Evolutionary conservation across 768 basidiomycete genomes (phyloP).

Genomic region (Rubroboletus pulcherrimus): DNA sequence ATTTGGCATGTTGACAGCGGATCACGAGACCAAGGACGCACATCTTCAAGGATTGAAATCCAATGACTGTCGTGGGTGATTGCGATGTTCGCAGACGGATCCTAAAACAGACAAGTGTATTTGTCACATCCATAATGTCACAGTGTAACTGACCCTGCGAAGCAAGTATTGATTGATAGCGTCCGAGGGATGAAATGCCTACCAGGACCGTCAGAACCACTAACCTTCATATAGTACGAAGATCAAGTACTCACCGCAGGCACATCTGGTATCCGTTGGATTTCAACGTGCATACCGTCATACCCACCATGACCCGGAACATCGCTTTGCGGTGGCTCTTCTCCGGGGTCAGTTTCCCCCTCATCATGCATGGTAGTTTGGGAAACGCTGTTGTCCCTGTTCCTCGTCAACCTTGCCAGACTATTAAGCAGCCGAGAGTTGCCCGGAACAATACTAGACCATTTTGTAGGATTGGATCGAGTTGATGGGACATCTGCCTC

Average conservation of each 20-base stretch:
- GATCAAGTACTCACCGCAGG: not conserved
- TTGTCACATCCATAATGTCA: too few species aligned
- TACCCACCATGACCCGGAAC: not conserved
- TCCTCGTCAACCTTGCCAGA: not conserved
- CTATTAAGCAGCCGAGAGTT: not conserved
- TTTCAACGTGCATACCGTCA: not conserved
- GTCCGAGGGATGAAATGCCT: slow-evolving; percentile 5
- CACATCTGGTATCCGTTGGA: not conserved
- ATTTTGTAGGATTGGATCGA: not conserved
- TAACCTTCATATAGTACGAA: too few species aligned
- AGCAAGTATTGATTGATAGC: slow-evolving; percentile 3
- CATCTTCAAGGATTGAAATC: slow-evolving; percentile 7
- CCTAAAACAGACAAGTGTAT: not conserved
- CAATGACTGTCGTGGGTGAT: slow-evolving; percentile 6
- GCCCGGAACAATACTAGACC: not conserved
- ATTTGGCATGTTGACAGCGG: not conserved
- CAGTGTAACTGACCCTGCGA: not conserved
- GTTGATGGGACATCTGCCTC: not conserved
- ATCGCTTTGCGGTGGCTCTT: not conserved
- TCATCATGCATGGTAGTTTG: not conserved
- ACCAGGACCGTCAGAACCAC: not conserved
- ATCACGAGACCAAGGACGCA: not conserved
- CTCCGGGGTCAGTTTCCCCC: too few species aligned
- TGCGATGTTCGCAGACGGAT: slow-evolving; percentile 3
- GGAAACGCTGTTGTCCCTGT: not conserved